Percentiles rank a stretch among this genome's conserved stretches.
Conservation (phyloP, 2,329 filamentous ascomycete species). For the Sporothrix euskadiensis region DNA sequence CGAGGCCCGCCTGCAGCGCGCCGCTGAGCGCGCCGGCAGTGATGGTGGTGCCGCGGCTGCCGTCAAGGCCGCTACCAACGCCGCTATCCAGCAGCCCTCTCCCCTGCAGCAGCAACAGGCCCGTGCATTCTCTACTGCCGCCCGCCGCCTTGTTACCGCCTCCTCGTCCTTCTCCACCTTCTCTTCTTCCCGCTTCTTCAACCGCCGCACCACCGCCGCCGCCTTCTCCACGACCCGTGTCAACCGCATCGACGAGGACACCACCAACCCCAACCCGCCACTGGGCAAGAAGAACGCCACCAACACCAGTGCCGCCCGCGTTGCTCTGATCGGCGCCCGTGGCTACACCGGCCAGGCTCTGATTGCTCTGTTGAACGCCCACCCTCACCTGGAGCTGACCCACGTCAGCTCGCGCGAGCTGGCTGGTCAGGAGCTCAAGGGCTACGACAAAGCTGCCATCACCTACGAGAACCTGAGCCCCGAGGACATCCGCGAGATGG, state of each 20-base stretch:
- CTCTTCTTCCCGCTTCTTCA: slow-evolving; percentile 24
- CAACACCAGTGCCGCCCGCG: slow-evolving; percentile 73
- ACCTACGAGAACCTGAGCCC: slow-evolving; percentile 87
- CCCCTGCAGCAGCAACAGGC: slow-evolving; percentile 48
- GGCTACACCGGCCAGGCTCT: slow-evolving; percentile 93
- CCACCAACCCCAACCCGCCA: slow-evolving; percentile 85
- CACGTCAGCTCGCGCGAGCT: slow-evolving; percentile 94
- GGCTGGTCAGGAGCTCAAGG: slow-evolving; percentile 79
- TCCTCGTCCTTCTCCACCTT: background rate
- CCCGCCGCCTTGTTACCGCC: slow-evolving; percentile 36
- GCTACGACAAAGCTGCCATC: slow-evolving; percentile 88
- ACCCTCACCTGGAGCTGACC: slow-evolving; percentile 85
- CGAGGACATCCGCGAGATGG: slow-evolving; percentile 84
- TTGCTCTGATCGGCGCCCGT: slow-evolving; percentile 86
- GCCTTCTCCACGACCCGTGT: slow-evolving; percentile 34
- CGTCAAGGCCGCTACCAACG: slow-evolving; percentile 18
- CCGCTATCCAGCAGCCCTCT: slow-evolving; percentile 26
- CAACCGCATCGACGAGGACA: slow-evolving; percentile 60
- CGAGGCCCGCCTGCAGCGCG: slow-evolving; percentile 78
- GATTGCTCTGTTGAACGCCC: slow-evolving; percentile 80
- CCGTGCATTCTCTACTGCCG: slow-evolving; percentile 67
- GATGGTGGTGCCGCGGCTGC: slow-evolving; percentile 39
- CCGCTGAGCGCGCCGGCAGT: slow-evolving; percentile 59
- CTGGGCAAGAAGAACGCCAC: slow-evolving; percentile 85
- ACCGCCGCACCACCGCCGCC: slow-evolving; percentile 26